Conservation (phyloP, 768 basidiomycete genomes). For the Tricholoma matsutake region DNA sequence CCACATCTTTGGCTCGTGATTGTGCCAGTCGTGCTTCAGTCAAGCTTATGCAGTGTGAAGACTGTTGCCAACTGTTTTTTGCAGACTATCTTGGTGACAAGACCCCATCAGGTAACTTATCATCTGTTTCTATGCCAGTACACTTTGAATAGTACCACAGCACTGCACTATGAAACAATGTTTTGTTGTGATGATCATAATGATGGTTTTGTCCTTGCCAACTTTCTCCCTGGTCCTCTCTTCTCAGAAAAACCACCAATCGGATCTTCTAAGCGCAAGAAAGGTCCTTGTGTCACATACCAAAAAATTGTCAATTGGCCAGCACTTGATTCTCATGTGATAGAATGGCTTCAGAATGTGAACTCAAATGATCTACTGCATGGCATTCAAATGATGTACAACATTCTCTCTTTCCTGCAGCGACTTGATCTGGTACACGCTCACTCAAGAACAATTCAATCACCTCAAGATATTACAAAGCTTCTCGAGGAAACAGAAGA, state of each 20-base stretch:
- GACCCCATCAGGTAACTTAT: too few species aligned
- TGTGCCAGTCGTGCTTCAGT: too few species aligned
- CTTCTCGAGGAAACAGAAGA: too few species aligned
- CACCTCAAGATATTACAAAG: background rate
- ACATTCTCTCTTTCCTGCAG: background rate
- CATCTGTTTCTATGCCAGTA: background rate
- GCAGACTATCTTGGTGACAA: background rate
- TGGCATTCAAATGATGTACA: background rate
- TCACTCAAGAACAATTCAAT: background rate
- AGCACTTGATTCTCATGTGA: background rate
- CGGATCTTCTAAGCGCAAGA: background rate
- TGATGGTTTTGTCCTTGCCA: background rate
- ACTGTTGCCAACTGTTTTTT: conserved; percentile 1
- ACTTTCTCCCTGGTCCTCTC: background rate
- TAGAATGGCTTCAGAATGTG: background rate
- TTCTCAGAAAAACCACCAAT: background rate
- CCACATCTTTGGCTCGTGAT: too few species aligned
- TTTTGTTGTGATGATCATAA: conserved; percentile 5
- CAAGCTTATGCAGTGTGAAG: too few species aligned
- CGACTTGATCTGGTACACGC: background rate
- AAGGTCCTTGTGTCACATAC: background rate
- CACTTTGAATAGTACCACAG: background rate
- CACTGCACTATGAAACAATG: background rate
- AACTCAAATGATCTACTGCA: background rate
- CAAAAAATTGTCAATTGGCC: background rate